phyloP scores from a whole-genome alignment of 129 eudicot genomes.

The Artemisia tridentata region DNA sequence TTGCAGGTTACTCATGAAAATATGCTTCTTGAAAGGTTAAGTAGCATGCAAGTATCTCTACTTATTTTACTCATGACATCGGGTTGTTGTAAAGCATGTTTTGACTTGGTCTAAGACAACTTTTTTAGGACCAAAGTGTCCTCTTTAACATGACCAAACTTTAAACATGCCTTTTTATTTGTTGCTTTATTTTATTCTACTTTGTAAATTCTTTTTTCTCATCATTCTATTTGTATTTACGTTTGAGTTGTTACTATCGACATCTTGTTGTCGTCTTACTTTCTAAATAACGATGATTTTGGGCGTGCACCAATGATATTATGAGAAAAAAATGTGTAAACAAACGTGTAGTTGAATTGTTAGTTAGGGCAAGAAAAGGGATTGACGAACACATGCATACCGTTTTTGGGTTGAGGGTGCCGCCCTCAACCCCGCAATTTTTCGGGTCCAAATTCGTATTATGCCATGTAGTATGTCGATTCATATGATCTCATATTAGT shows the following conservation, averaged over 20 bases:
- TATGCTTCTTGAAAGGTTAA: slow-evolving; percentile 36
- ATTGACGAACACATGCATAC: too few species aligned
- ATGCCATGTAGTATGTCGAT: too few species aligned
- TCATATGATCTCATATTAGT: too few species aligned
- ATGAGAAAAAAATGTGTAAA: background rate
- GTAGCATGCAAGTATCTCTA: slow-evolving; percentile 35
- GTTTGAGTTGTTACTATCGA: background rate
- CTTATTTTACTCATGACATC: slow-evolving; percentile 32
- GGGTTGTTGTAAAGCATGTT: slow-evolving; percentile 38
- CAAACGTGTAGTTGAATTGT: too few species aligned
- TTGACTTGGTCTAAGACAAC: slow-evolving; percentile 32
- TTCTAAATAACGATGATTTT: background rate
- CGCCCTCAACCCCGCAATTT: too few species aligned
- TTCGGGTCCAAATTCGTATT: too few species aligned
- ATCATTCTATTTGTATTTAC: background rate
- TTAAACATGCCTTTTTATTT: background rate
- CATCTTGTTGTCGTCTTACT: too few species aligned
- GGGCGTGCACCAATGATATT: background rate
- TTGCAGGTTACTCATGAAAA: slow-evolving; percentile 38
- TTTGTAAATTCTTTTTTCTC: background rate
- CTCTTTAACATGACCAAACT: slow-evolving; percentile 15
- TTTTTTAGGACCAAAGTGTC: slow-evolving; percentile 29
- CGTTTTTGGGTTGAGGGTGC: too few species aligned
- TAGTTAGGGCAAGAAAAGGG: too few species aligned
- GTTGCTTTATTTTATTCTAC: background rate